Base-by-base conservation (phyloP, 345 rosid genomes). In the Laguncularia racemosa region DNA sequence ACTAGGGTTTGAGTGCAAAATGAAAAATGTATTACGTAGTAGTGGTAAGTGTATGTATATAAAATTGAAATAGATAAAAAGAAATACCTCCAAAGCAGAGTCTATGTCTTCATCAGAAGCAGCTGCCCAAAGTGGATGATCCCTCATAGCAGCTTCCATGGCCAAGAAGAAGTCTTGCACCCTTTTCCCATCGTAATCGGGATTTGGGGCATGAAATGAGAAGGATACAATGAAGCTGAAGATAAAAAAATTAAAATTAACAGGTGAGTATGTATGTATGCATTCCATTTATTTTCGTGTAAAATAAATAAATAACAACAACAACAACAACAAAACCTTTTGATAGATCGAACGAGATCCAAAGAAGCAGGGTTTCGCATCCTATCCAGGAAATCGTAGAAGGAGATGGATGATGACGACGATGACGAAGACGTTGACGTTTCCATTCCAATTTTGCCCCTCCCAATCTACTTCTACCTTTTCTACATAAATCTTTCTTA, bases 271-370 rank as follows among this genome's bases (percentile, higher is more conserved):
- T 4, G 50, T 14, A 2, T 47, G 16, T 14, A 9, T 33, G 9
- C 0, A 33, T 33, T 33, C 10, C 7, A 33, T 33, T 6, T 33
- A 33, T 33, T 6, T 6, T 2, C 6, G 6, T 26, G 6, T 2
- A 2, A 26, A 2, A 26, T 26, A 6, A 33, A 51, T 58, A 73
- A 16, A 50, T 38, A 63, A 54, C 26, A 50, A 28, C 7, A 59
- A 59, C 26, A 23, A 28, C 14, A 49, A 38, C 19, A 33, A 50
- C 52, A 40, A 48, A 19, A 89, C 97, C 91, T 80, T 67, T 82
- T 81, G 64, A 84, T 77, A 73, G 87, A 80, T 67, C 83, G 88
- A 57, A 77, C 79, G 47, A 73, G 88, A 74, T 84, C 76, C 57
- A 79, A 53, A 17, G 85, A 75, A 63, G 85, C 74, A 47, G 82